Evolutionary conservation across 306 rosid species (phyloP).

Genomic region (Geum urbanum): DNA sequence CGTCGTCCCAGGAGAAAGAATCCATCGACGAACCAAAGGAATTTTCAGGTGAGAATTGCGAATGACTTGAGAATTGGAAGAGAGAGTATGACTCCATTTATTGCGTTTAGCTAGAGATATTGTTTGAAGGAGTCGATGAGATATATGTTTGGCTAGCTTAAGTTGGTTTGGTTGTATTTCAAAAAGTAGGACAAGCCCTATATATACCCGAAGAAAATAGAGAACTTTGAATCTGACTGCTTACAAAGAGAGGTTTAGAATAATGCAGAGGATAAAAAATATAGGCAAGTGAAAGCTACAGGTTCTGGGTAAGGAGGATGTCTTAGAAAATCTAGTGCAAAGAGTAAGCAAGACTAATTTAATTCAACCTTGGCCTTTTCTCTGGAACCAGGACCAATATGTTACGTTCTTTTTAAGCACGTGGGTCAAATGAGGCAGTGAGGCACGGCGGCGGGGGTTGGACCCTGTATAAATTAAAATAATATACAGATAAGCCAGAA

Average conservation of each 20-base stretch:
- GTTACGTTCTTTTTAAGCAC: constrained; percentile 12
- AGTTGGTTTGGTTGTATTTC: background rate
- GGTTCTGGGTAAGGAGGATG: constrained; percentile 28
- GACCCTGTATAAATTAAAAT: constrained; percentile 21
- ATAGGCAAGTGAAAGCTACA: background rate
- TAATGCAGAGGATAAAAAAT: background rate
- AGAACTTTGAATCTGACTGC: background rate
- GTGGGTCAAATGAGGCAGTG: constrained; percentile 32
- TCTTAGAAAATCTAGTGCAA: background rate
- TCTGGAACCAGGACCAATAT: background rate
- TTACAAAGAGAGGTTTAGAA: background rate
- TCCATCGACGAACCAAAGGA: constrained; percentile 19
- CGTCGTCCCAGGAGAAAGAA: constrained; percentile 23
- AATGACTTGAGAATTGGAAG: constrained; percentile 13
- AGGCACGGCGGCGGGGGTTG: constrained; percentile 36
- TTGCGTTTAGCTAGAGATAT: background rate
- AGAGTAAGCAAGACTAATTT: background rate
- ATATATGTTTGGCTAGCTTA: no score
- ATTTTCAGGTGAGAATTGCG: constrained; percentile 26
- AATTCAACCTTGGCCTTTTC: background rate
- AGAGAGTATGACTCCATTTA: constrained; percentile 11
- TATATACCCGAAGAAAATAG: constrained; percentile 27
- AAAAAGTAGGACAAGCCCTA: constrained; percentile 4
- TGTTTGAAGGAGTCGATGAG: background rate
- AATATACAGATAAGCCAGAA: background rate